Base-by-base conservation (phyloP, 768 basidiomycete genomes). In the Leccinum variicolor region DNA sequence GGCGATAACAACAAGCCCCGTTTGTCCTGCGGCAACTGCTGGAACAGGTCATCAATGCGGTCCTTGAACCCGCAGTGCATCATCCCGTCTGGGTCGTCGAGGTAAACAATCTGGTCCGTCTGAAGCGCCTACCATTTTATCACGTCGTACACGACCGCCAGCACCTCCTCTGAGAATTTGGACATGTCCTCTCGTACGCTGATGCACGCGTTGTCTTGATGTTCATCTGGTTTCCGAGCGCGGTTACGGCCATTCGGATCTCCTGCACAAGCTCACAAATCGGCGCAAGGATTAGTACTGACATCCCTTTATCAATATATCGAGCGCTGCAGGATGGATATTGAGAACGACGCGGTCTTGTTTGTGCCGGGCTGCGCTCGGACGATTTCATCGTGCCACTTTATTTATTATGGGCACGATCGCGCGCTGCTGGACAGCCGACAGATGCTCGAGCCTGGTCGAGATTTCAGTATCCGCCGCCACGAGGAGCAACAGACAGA, bases 21-120 rank as follows among this genome's bases (percentile, higher is more conserved):
- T 25, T 93, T 96, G 64, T 97, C 94, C 69, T 90, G 87, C 28
- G 94, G 96, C 26, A 98, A 84, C 65, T 93, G 88, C 74, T 97
- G 95, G 89, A 97, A 98, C 72, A 98, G 87, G 76, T 97, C 94
- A 77, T 98, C 96, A 73, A 99, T 96, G 77, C 96, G 92, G 77
- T 98, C 94, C 80, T 95, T 96, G 87, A 98, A 98, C 56, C 95
- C 95, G 66, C 91, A 91, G 60, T 94, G 95, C 73, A 99, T 80
- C 89, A 99, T 93, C 79, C 98, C 96, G 72, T 98, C 96, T 59
- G 97, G 94, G 77, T 99, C 95, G 72, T 99, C 96, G 64, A 99
- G 90, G 76, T 94, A 95, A 81, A 98, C 90, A 10, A 73, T 73
- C 75, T 76, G 78, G 74, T 94, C 90, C 49, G 94, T 90, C 69